A percentile compares a stretch with the other conserved stretches of the same genome.
Conservation (phyloP, 2,329 filamentous ascomycete genomes). For the Ophiostoma sp. region DNA sequence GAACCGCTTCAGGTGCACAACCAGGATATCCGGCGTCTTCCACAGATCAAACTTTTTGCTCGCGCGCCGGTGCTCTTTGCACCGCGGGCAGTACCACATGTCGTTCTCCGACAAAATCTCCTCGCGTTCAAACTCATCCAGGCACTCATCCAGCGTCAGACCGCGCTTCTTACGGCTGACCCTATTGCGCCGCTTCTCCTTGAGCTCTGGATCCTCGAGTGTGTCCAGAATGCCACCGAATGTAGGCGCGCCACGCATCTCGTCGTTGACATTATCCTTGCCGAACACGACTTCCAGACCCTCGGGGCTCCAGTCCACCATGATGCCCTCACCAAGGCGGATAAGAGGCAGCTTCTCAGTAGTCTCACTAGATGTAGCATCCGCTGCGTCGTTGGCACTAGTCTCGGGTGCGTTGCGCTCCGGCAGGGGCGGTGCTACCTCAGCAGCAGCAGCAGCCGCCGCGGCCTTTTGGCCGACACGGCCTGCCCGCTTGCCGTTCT, state of each 20-base stretch:
- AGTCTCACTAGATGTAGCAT: slow-evolving; percentile 30
- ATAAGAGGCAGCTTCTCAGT: slow-evolving; percentile 59
- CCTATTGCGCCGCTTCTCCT: slow-evolving; percentile 58
- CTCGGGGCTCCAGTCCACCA: slow-evolving; percentile 77
- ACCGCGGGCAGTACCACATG: slow-evolving; percentile 94
- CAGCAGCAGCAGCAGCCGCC: background rate
- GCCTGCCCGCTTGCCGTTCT: slow-evolving; percentile 33
- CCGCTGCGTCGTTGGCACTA: background rate
- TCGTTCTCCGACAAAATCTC: slow-evolving; percentile 93
- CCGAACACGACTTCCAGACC: slow-evolving; percentile 68
- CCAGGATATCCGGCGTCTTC: slow-evolving; percentile 91
- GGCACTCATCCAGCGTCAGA: slow-evolving; percentile 80
- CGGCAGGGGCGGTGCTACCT: background rate
- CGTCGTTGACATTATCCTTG: slow-evolving; percentile 39
- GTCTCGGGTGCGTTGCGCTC: background rate
- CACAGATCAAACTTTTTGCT: slow-evolving; percentile 97
- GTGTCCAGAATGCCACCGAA: slow-evolving; percentile 41
- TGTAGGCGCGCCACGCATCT: slow-evolving; percentile 55
- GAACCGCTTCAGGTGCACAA: slow-evolving; percentile 94
- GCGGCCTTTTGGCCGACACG: background rate
- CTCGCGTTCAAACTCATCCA: slow-evolving; percentile 90
- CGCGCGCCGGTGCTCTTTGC: slow-evolving; percentile 87
- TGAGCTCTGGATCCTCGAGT: slow-evolving; percentile 56
- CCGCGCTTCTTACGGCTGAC: slow-evolving; percentile 65
- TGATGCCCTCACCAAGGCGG: slow-evolving; percentile 73